Base-by-base conservation (phyloP, 2,329 filamentous ascomycete species). In the Hypoxylon sp. region DNA sequence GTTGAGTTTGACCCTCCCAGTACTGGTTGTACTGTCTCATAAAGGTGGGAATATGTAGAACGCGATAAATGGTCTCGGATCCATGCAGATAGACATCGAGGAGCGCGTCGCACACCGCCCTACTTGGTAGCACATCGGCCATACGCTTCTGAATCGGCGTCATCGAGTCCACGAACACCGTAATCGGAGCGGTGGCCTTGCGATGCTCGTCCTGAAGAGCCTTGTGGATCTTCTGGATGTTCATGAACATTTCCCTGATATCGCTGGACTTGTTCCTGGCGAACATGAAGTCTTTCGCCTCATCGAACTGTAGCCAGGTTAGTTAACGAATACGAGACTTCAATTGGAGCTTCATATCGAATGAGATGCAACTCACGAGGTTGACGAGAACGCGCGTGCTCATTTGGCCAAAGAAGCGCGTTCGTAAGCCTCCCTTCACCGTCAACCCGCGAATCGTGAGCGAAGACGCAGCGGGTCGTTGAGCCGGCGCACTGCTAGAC, bases 131-230 rank as follows among this genome's bases (percentile, higher is more conserved):
- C 13, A 88, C 86, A 63, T 88, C 86, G 31, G 81, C 82, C 86
- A 88, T 88, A 51, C 86, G 84, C 74, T 87, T 87, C 63, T 84
- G 83, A 2, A 88, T 81, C 0, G 86, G 86, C 74, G 86, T 85
- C 79, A 87, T 85, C n/a, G 86, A 88, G 71, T 88, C 85, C 29
- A 87, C 86, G 71, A 84, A 88, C 33, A 88, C 86, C 2, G 84
- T 81, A 48, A 88, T 87, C 0, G 86, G 86, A 4, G 83, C 77
- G 44, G 86, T 76, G 0, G 81, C 81, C 70, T 83, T 82, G 59
- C 79, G 79, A 71, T 84, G 82, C 31, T 85, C 82, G 53, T 84
- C 81, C 69, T 84, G 83, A 8, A 88, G 77, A 13, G 80, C 76
- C 66, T 79, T 82, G 72, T 87, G 83, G 39, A 87, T 81, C 48